Base-by-base conservation (phyloP, 805 yeast species). In the Torulaspora delbrueckii region DNA sequence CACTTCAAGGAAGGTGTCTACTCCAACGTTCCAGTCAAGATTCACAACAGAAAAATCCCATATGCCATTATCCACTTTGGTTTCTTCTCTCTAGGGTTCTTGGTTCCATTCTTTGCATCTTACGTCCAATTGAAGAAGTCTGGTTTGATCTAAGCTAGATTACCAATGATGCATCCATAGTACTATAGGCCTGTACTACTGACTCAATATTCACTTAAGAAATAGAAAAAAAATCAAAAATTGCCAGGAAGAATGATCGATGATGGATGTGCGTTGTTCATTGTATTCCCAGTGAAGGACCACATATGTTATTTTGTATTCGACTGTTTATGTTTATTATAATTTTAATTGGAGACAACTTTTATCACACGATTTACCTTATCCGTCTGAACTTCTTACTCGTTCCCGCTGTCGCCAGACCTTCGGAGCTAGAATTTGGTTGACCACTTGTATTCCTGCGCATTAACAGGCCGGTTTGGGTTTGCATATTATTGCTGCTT, bases 11-110 rank as follows among this genome's bases (percentile, higher is more conserved):
- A 79, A 63, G 97, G 97, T 63, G 82, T 83, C 39, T 93, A 93
- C 82, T 75, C 84, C 62, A 91, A 93, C 79, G 65, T 91, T 54
- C 99, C 99, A 56, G 93, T 91, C 81, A 81, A 81, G 77, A 95
- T 91, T 53, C 89, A 88, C 78, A 76, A 82, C 79, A 89, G 96
- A 78, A 85, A 81, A 74, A 77, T 91, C 55, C 98, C 97, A 57
- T 89, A 78, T 68, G 86, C 82, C 56, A 73, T 88, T 43, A 76
- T 84, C 56, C 95, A 84, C 76, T 84, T 86, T 76, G 80, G 89
- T 43, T 84, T 81, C 73, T 75, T 84, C 55, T 79, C 84, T 66
- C 62, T 80, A 35, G 91, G 88, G 50, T 75, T 81, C 53, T 77
- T 80, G 51, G 72, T 83, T 46, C 97, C 98, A 65, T 84, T 87